Conservation (phyloP, 1,139 yeast genomes). For the Protomyces macrosporus region DNA sequence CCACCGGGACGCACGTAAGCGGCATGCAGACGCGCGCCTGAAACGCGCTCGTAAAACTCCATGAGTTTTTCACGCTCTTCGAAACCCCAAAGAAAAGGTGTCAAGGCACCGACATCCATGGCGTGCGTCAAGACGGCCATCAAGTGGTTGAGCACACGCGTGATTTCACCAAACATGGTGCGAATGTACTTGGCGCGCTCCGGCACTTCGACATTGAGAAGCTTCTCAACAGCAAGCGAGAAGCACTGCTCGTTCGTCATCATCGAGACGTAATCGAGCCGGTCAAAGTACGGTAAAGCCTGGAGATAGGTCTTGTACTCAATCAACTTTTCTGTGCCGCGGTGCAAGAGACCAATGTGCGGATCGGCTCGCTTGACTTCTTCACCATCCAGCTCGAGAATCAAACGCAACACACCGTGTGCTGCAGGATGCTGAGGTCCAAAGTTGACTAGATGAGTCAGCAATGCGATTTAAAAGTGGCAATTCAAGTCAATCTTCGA, state of each 20-base stretch:
- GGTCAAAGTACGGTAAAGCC: constrained; percentile 82
- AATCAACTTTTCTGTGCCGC: constrained; percentile 85
- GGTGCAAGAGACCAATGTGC: constrained; percentile 77
- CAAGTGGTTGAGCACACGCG: constrained; percentile 76
- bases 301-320: constrained; percentile 57
- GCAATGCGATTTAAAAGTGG: constrained; percentile 46
- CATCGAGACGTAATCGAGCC: constrained; percentile 77
- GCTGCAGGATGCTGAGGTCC: constrained; percentile 97
- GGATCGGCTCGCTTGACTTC: constrained; percentile 85
- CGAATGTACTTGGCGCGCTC: constrained; percentile 78
- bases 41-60: constrained; percentile 89
- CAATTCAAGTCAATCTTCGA: neutral
- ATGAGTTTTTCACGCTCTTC: constrained; percentile 89
- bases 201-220: constrained; percentile 79
- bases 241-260: constrained; percentile 90
- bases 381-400: constrained; percentile 82
- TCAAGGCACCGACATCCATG: constrained; percentile 92
- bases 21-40: constrained; percentile 84
- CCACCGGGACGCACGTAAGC: constrained; percentile 93
- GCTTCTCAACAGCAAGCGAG: constrained; percentile 77
- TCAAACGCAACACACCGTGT: constrained; percentile 83
- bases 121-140: constrained; percentile 86
- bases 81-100: constrained; percentile 92
- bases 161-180: constrained; percentile 81
- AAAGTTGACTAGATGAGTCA: constrained; percentile 82